Base-by-base conservation (phyloP, 2,329 filamentous ascomycete genomes). In the Ploettnerulaceae sp. region DNA sequence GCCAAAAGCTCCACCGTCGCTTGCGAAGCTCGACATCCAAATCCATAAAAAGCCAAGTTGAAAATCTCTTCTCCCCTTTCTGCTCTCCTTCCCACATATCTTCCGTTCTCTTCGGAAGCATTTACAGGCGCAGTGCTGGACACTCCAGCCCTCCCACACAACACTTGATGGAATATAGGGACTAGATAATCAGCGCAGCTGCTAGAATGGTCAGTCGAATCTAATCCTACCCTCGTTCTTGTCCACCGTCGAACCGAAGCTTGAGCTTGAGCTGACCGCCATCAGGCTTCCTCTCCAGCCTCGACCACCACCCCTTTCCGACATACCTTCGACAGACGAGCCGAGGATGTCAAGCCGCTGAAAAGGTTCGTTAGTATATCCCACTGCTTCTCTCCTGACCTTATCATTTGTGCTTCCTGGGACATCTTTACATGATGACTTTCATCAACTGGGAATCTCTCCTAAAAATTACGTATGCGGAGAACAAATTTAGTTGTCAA, bases 391-490 rank as follows among this genome's bases (percentile, higher is more conserved):
- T 14, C 15, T 46, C 42, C 11, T 35, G 46, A 28, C n/a, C 40
- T 25, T 9, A 26, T 36, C 45, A 20, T 37, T 20, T 24, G 17
- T 39, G 45, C 33, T 44, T 44, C 21, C 47, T 51, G 7, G 32
- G 36, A 62, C 45, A 40, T 24, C 52, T 61, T 56, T 61, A 62
- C 62, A 73, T 81, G 75, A 95, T 95, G 90, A 94, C 87, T 74
- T 76, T 71, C 71, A 76, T 82, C 61, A 83, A 87, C 95, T 98
- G 93, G 93, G 93, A 98, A 98, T 98, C 93, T 98, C 94, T 98
- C 93, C 86, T 88, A 97, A 87, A 77, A 80, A 70, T 73, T 71
- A 67, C 57, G 60, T 70, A 77, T 98, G 93, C 87, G 84, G 93
- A 98, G 82, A 89, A 82, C 69, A 75, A 71, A 75, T 83, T 87